Percentiles rank a stretch among this genome's conserved stretches.
Evolutionary conservation across 2,329 filamentous ascomycete species (phyloP).

Genomic region (Colletotrichum orbiculare): DNA sequence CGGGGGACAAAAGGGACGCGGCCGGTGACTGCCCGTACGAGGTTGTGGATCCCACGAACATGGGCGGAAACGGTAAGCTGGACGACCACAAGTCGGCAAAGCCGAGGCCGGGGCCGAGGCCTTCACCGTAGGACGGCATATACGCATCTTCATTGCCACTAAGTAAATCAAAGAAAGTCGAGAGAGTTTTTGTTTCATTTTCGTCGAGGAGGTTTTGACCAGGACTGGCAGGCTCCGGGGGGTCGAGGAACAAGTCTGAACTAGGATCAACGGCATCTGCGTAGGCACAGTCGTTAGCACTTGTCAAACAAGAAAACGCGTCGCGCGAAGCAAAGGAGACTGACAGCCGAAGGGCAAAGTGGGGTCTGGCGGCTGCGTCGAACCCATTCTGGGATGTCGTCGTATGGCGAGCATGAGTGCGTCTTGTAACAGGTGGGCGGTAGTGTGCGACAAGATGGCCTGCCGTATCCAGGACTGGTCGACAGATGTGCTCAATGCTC

Average conservation of each 20-base stretch:
- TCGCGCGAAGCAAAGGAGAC: constrained; percentile 43
- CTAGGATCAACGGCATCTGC: constrained; percentile 57
- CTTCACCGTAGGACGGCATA: constrained; percentile 62
- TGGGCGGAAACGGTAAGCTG: constrained; percentile 65
- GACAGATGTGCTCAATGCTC: constrained; percentile 2
- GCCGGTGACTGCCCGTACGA: constrained; percentile 67
- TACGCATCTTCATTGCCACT: constrained; percentile 51
- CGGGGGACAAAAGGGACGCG: constrained; percentile 42
- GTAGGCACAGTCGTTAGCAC: constrained; percentile 33
- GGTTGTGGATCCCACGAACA: constrained; percentile 73
- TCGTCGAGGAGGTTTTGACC: constrained; percentile 75
- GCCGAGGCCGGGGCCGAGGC: constrained; percentile 60
- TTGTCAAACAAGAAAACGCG: not conserved
- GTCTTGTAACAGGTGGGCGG: constrained; percentile 42
- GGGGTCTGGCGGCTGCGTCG: constrained; percentile 65
- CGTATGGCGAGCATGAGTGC: constrained; percentile 69
- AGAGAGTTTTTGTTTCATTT: constrained; percentile 68
- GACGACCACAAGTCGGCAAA: constrained; percentile 62
- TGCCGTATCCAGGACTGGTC: constrained; percentile 20
- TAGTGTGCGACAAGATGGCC: constrained; percentile 22
- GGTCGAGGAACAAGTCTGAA: constrained; percentile 59
- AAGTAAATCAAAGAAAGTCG: constrained; percentile 62
- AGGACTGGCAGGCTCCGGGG: constrained; percentile 68
- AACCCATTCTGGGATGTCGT: constrained; percentile 66
- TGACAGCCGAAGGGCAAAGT: constrained; percentile 76